These are phyloP conservation scores for Combretum micranthum DNA, from an alignment of 345 rosid genomes.

Conservation along the genomic window DNA sequence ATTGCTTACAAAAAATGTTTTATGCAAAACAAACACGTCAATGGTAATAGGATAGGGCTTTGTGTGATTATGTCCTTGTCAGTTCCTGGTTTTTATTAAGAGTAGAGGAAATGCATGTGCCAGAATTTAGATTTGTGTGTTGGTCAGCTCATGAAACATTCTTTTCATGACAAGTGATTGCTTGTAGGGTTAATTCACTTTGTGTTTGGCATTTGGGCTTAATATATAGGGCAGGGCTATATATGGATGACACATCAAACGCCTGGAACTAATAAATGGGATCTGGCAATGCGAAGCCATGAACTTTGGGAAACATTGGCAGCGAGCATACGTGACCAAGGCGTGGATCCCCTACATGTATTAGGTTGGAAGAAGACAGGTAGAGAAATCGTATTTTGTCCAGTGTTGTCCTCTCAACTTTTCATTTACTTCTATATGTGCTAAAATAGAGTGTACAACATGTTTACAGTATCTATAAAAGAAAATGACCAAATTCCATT, in stretches of 20 bases:
- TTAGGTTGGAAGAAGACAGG: constrained; percentile 90
- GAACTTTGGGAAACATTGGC: constrained; percentile 63
- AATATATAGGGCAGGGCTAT: constrained; percentile 68
- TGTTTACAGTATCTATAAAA: no score
- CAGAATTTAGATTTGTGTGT: background rate
- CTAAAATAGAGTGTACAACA: no score
- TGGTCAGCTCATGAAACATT: no score
- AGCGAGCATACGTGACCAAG: constrained; percentile 36
- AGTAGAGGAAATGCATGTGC: background rate
- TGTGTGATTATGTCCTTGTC: no score
- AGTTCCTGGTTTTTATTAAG: no score
- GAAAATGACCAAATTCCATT: no score
- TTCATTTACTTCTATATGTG: no score
- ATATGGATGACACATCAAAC: constrained; percentile 68
- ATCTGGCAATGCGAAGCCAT: constrained; percentile 58
- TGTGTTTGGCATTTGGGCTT: constrained; percentile 11
- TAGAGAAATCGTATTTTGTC: constrained; percentile 10
- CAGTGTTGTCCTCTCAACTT: no score
- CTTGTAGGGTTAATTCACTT: constrained; percentile 8
- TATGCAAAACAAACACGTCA: no score
- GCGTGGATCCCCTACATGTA: constrained; percentile 50
- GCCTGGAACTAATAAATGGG: constrained; percentile 63
- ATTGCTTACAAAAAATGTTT: no score
- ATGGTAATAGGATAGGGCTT: no score
- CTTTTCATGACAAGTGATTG: constrained; percentile 2